Base-by-base conservation (phyloP, 352 stramenopile genomes). In the Globisporangium middletonii region DNA sequence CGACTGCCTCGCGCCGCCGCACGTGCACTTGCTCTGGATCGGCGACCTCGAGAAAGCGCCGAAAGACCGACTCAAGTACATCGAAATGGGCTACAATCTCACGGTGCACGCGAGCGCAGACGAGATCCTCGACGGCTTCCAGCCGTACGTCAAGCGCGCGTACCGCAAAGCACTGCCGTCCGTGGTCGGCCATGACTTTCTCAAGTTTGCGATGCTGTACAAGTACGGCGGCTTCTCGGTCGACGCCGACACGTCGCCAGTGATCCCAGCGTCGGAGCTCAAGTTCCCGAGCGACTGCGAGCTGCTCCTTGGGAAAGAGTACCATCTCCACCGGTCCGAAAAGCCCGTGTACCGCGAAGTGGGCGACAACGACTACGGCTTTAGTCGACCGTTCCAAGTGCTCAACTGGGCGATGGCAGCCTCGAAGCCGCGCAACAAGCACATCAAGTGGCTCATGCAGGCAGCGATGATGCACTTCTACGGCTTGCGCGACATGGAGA, bases 1-100 rank as follows among this genome's bases (percentile, higher is more conserved):
- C 12, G 46, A 55, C 37, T 55, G 45, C 26, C 7, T 47, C n/a
- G 4, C 30, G 19, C 54, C 43, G 15, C 27, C 47, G 55, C 55
- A 60, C 30, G 60, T 62, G 15, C 60, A 63, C 28, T 45, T 55
- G 42, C 15, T 67, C n/a, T 63, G 50, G 61, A 63, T 67, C 28
- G 61, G 55, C 19, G 55, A 63, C 35, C 19, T 63, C 35, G 27
- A 30, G 2, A 53, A 45, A 2, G 45, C 48, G 8, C 46, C 55
- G 13, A 26, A 44, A n/a, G 43, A 47, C 16, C 33, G 55, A 16
- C 7, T 43, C 13, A 23, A 37, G 11, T 63, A 60, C 37, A n/a
- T 26, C 16, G 6, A 48, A 15, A 51, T 47, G 28, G 62, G 56
- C 5, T 67, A 57, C 35, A 50, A 56, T 8, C 26, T 67, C 13